A percentile compares a stretch with the other conserved stretches of the same genome.
phyloP scores from a whole-genome alignment of 208 protist genomes.

The Leishmania major region DNA sequence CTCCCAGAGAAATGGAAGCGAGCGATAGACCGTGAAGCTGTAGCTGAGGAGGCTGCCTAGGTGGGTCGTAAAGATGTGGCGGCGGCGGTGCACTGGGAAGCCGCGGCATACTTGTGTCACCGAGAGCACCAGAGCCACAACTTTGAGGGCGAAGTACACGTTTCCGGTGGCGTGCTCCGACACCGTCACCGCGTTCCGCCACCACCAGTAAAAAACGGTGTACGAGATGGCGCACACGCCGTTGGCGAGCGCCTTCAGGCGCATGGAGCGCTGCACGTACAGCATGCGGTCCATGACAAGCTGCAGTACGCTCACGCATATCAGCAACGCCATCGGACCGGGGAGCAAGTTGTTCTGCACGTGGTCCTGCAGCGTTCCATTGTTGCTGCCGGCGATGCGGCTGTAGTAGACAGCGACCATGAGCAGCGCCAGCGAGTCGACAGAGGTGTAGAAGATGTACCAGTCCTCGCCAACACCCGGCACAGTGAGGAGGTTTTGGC shows the following conservation, averaged over 20 bases:
- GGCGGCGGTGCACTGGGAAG: conserved; percentile 59
- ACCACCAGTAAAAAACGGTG: conserved; percentile 56
- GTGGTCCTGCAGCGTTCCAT: conserved; percentile 56
- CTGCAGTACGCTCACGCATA: conserved; percentile 58
- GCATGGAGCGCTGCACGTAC: conserved; percentile 57
- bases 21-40: conserved; percentile 54
- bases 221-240: conserved; percentile 39
- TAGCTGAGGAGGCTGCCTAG: conserved; percentile 37
- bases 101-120: conserved; percentile 65
- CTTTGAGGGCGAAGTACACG: conserved; percentile 58
- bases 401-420: conserved; percentile 59
- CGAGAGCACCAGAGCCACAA: conserved; percentile 42
- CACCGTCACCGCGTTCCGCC: conserved; percentile 39
- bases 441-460: conserved; percentile 62
- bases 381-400: conserved; percentile 42
- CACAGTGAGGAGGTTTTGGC: conserved; percentile 41
- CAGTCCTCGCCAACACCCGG: conserved; percentile 58
- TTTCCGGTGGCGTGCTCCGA: conserved; percentile 32
- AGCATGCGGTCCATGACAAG: conserved; percentile 77
- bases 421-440: conserved; percentile 56
- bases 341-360: conserved; percentile 77
- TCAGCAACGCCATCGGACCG: conserved; percentile 64
- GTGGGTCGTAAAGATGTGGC: conserved; percentile 63
- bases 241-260: conserved; percentile 59
- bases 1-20: conserved; percentile 85